Conservation (phyloP, 345 rosid genomes). For the thale cress (Arabidopsis thaliana) region DNA sequence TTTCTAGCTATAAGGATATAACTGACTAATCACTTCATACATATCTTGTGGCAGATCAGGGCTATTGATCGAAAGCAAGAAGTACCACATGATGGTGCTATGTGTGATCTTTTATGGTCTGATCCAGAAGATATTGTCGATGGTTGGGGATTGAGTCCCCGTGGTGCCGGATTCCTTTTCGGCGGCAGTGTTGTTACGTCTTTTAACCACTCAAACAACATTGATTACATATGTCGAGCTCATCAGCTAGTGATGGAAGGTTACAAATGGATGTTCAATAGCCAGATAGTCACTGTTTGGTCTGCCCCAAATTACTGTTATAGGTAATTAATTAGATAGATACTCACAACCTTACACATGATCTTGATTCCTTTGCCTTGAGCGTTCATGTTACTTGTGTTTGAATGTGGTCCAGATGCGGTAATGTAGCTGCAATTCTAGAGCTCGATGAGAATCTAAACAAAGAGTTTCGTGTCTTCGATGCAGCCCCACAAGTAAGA, state of each 20-base stretch:
- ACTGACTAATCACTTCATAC: slow-evolving; percentile 19
- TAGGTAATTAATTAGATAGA: slow-evolving; percentile 51
- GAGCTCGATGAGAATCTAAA: slow-evolving; percentile 86
- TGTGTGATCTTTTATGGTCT: slow-evolving; percentile 97
- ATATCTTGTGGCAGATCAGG: slow-evolving; percentile 62
- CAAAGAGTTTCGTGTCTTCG: slow-evolving; percentile 72
- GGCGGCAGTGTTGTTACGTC: slow-evolving; percentile 84
- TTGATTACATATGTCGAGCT: slow-evolving; percentile 89
- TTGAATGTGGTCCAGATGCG: slow-evolving; percentile 67
- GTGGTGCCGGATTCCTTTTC: slow-evolving; percentile 88
- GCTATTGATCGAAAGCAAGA: slow-evolving; percentile 90
- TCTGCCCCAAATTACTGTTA: slow-evolving; percentile 98
- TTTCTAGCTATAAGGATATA: slow-evolving; percentile 19
- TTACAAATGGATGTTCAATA: slow-evolving; percentile 90
- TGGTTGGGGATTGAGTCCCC: slow-evolving; percentile 98
- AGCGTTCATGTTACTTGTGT: slow-evolving; percentile 19
- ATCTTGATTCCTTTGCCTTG: not conserved
- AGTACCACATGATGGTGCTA: slow-evolving; percentile 98
- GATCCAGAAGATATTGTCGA: slow-evolving; percentile 96
- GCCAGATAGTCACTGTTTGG: slow-evolving; percentile 93
- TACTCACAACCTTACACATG: not conserved
- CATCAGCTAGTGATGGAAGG: slow-evolving; percentile 99
- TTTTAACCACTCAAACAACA: slow-evolving; percentile 79
- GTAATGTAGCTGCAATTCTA: slow-evolving; percentile 89
- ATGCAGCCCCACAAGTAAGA: slow-evolving; percentile 82